Base-by-base conservation (phyloP, 805 yeast species). In the Wickerhamomyces alni region DNA sequence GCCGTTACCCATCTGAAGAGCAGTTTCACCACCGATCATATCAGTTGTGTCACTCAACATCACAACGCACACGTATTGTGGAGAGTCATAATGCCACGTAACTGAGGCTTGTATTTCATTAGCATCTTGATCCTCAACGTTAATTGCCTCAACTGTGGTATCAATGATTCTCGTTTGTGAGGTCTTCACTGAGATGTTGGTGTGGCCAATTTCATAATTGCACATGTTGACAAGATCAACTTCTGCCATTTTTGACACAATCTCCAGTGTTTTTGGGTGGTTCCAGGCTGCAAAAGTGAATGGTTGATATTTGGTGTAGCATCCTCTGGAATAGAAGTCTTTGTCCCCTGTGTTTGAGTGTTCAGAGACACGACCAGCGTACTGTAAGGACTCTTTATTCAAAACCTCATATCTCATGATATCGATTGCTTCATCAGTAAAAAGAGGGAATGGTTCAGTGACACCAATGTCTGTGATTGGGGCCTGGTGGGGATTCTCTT, bases 21-120 rank as follows among this genome's bases (percentile, higher is more conserved):
- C 64, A 3, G 82, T 75, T 52, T 76, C 82, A 35, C 82, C 82
- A 24, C 82, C 82, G 54, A 71, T 61, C 82, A 77, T 76, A 34
- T 65, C 58, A 2, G 69, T 48, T 10, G 83, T 77, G 51, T 77
- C 82, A 26, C 77, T 70, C 33, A 77, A 52, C 84, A 77, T 77
- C 43, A 77, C 63, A n/a, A 77, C 83, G 57, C 82, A 77, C 15
- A 77, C 82, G 53, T 74, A 75, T n/a, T 82, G 82, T 41, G 28
- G 76, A 15, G 78, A 69, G 52, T 77, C 84, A 38, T 63, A 55
- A 61, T 77, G 83, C 84, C 84, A 77, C 25, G 76, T 74, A 27
- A 76, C 80, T 21, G 76, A 67, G 17, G 77, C 80, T 11, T 77
- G 75, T 36, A 74, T 65, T 3, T 46, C 47, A 3, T 44, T 41